A percentile compares a stretch with the other conserved stretches of the same genome.
Evolutionary conservation across 805 yeast species (phyloP).

Genomic region (Candida nanaspora): DNA sequence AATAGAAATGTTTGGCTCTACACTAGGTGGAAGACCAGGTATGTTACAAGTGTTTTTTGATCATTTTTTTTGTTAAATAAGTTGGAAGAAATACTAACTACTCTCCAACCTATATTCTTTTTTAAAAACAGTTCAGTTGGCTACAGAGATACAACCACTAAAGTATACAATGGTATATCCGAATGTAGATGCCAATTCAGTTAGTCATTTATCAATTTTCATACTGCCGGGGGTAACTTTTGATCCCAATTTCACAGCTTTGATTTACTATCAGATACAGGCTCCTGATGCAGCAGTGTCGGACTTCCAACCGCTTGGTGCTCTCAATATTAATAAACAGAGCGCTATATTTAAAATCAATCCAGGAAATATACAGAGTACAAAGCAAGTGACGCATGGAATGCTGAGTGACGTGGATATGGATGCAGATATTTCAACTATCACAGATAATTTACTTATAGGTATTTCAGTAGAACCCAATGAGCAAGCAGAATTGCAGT

Average conservation of each 20-base stretch:
- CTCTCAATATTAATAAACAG: constrained; percentile 59
- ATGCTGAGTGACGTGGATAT: constrained; percentile 52
- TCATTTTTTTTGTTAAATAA: background rate
- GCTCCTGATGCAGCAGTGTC: constrained; percentile 32
- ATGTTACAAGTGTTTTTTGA: background rate
- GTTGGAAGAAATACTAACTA: background rate
- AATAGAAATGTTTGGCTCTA: constrained; percentile 26
- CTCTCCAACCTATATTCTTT: background rate
- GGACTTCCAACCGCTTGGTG: constrained; percentile 62
- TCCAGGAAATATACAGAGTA: constrained; percentile 19
- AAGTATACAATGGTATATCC: constrained; percentile 60
- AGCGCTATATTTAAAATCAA: constrained; percentile 87
- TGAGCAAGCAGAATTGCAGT: constrained; percentile 51
- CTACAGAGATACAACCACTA: constrained; percentile 59
- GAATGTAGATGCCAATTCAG: constrained; percentile 44
- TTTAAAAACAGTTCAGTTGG: constrained; percentile 27
- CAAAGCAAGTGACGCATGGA: constrained; percentile 13
- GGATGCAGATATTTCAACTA: constrained; percentile 37
- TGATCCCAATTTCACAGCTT: constrained; percentile 70
- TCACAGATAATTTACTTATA: constrained; percentile 33
- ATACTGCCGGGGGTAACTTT: constrained; percentile 72
- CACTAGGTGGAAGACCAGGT: constrained; percentile 23
- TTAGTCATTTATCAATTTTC: constrained; percentile 79
- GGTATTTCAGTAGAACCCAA: constrained; percentile 92
- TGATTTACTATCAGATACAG: constrained; percentile 83